Base-by-base conservation (phyloP, 257 asterid genomes). In the Ligustrum vulgare region DNA sequence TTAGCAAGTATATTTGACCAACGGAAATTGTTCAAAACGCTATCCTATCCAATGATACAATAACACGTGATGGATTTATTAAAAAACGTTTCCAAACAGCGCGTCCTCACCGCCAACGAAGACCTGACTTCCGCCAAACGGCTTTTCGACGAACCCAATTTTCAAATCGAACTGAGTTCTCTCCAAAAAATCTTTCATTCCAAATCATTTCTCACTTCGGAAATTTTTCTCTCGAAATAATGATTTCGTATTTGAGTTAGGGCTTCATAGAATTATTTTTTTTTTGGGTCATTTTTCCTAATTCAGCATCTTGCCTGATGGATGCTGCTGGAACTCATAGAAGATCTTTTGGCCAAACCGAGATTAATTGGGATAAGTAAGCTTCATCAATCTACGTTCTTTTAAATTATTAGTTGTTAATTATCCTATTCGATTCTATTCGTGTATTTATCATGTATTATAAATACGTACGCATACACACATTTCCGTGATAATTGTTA, bases 361-460 rank as follows among this genome's bases (percentile, higher is more conserved):
- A 93, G 86, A 88, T 93, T 75, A 89, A 88, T 34, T 93, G 97
- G 98, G 96, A 91, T 85, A 87, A 89, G 98, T 93, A 83, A 87
- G 91, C 76, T 74, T 69, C 79, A 1, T 58, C 36, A 31, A 77
- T 77, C 35, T 67, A 77, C 10, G 74, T 35, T 69, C 32, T 56
- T 39, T 64, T 22, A n/a, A 18, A 4, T 20, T 65, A 25, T n/a
- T 63, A 54, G 16, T 2, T 6, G 45, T 65, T 15, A 5, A 37
- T 51, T 70, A n/a, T 35, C 13, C 4, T 22, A 2, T 35, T 49
- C 32, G 25, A 39, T 33, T 70, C 23, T 3, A 60, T 23, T 8
- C 3, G 35, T 56, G 31, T 20, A 20, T 39, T 39, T 39, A 39
- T 39, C 12, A 39, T 39, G 47, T 39, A 39, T 39, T 39, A 39